phyloP scores from a whole-genome alignment of 345 rosid genomes.

The Camelina hispida region DNA sequence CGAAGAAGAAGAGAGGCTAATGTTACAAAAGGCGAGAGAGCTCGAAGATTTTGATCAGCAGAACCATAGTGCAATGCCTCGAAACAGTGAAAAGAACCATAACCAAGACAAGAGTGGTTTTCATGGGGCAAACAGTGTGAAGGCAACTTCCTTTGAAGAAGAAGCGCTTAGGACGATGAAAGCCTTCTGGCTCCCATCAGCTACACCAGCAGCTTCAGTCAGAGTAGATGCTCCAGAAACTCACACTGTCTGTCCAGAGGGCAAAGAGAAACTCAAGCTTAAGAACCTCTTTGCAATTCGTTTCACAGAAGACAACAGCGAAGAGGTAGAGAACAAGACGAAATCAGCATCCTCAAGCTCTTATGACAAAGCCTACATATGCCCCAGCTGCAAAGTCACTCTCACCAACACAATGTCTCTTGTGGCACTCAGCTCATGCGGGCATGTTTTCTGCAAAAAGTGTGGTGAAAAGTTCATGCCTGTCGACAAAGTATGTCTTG shows the following conservation, averaged over 20 bases:
- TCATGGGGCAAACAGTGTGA: conserved; percentile 97
- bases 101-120: conserved; percentile 80
- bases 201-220: conserved; percentile 87
- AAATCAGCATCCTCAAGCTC: conserved; percentile 47
- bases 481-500: conserved; percentile 79
- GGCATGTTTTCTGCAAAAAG: conserved; percentile 97
- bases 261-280: conserved; percentile 84
- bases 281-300: conserved; percentile 80
- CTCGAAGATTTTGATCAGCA: conserved; percentile 97
- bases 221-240: conserved; percentile 77
- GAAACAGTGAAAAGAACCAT: conserved; percentile 70
- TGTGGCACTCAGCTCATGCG: conserved; percentile 84
- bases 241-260: conserved; percentile 82
- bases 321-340: conserved; percentile 43
- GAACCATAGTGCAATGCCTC: conserved; percentile 92
- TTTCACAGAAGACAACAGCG: conserved; percentile 76
- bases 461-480: conserved; percentile 82
- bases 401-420: conserved; percentile 80
- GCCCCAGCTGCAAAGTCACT: conserved; percentile 97
- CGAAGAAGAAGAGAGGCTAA: conserved; percentile 77
- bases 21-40: conserved; percentile 75
- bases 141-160: conserved; percentile 84
- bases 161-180: conserved; percentile 98
- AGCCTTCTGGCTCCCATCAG: conserved; percentile 99
- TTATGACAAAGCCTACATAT: conserved; percentile 70